Evolutionary conservation across 2,329 filamentous ascomycete species (phyloP).

Genomic region (Aspergillus ibericus): DNA sequence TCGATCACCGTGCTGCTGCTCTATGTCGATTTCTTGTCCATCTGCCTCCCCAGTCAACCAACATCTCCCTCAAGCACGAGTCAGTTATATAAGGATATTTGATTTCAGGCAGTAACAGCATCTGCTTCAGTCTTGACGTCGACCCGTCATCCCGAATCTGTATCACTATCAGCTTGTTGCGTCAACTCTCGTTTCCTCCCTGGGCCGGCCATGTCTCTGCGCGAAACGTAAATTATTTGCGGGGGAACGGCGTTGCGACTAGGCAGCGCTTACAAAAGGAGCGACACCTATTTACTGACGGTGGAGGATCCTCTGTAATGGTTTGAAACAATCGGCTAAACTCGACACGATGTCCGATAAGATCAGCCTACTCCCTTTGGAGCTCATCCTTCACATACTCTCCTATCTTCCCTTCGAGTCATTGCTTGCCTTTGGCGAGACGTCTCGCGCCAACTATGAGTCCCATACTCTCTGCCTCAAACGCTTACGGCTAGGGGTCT

Average conservation of each 20-base stretch:
- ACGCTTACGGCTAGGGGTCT: constrained; percentile 33
- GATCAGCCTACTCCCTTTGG: constrained; percentile 29
- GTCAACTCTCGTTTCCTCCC: background rate
- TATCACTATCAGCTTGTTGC: background rate
- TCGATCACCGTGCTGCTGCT: background rate
- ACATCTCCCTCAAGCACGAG: background rate
- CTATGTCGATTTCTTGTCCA: no score
- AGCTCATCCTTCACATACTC: constrained; percentile 34
- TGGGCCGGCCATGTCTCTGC: background rate
- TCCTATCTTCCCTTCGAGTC: constrained; percentile 29
- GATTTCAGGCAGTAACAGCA: background rate
- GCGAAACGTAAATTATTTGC: background rate
- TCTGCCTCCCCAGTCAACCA: background rate
- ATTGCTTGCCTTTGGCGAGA: constrained; percentile 33
- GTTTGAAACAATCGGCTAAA: background rate
- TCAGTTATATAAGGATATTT: background rate
- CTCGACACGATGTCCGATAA: constrained; percentile 15
- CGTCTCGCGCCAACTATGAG: constrained; percentile 28
- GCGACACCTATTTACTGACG: background rate
- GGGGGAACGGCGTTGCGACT: background rate
- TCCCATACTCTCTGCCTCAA: constrained; percentile 31
- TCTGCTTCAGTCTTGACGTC: background rate
- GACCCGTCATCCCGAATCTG: background rate
- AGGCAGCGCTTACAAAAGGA: background rate
- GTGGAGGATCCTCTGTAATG: background rate